Conservation (phyloP, 257 asterid species). For the Nemophila menziesii region DNA sequence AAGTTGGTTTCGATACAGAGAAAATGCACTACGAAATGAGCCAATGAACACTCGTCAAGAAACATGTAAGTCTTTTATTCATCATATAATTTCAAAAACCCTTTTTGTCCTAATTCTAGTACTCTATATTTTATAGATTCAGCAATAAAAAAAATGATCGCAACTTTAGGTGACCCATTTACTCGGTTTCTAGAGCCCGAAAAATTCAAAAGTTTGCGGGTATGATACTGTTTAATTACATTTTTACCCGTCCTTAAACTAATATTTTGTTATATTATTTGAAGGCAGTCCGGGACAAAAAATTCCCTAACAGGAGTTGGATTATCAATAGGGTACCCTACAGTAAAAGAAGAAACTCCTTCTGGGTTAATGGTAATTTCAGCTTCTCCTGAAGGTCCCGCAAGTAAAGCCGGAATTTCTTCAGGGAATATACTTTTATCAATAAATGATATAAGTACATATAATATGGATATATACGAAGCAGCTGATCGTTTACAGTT, state of each 20-base stretch:
- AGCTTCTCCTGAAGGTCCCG: constrained; percentile 97
- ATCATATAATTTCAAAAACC: no score
- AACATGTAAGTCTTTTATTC: constrained; percentile 41
- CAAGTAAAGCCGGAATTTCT: constrained; percentile 65
- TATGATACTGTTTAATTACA: constrained; percentile 26
- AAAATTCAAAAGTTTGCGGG: constrained; percentile 83
- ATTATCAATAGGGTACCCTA: constrained; percentile 79
- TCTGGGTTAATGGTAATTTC: constrained; percentile 80
- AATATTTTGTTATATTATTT: constrained; percentile 29
- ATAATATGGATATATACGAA: constrained; percentile 78
- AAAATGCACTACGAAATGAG: constrained; percentile 76
- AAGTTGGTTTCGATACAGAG: constrained; percentile 97
- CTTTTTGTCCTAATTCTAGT: constrained; percentile 2
- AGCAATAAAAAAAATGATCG: constrained; percentile 88
- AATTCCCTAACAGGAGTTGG: constrained; percentile 90
- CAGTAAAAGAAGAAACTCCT: constrained; percentile 41
- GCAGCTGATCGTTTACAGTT: constrained; percentile 92
- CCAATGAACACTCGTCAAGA: constrained; percentile 92
- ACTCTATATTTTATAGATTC: constrained; percentile 32
- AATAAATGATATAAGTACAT: constrained; percentile 65
- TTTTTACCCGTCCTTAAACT: constrained; percentile 13
- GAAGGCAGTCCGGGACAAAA: constrained; percentile 99
- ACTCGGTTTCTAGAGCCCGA: constrained; percentile 95
- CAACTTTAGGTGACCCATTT: constrained; percentile 91
- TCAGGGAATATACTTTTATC: constrained; percentile 81